A percentile compares a stretch with the other conserved stretches of the same genome.
Evolutionary conservation across 2,329 filamentous ascomycete species (phyloP).

Genomic region (Fusarium incarnatum): DNA sequence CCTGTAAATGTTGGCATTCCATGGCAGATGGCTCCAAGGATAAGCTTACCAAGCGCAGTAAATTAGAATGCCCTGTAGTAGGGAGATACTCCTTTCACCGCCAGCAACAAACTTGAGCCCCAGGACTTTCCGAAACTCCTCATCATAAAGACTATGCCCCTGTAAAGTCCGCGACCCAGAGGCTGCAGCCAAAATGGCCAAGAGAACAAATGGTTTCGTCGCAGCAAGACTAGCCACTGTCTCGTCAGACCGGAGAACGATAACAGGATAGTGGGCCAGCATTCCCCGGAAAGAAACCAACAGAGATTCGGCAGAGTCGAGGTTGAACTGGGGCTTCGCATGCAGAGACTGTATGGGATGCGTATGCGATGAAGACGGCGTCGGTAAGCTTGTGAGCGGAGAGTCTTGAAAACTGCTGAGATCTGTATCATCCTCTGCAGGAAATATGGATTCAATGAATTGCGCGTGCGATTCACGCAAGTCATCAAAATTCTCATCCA

Average conservation of each 20-base stretch:
- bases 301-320: conserved; percentile 62
- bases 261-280: conserved; percentile 58
- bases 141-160: conserved; percentile 66
- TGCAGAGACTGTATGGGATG: conserved; percentile 55
- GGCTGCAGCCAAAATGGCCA: conserved; percentile 65
- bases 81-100: conserved; percentile 67
- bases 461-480: conserved; percentile 58
- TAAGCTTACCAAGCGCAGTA: conserved; percentile 66
- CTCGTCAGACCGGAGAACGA: conserved; percentile 55
- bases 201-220: conserved; percentile 63
- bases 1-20: conserved; percentile 50
- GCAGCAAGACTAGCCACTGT: conserved; percentile 59
- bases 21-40: no score
- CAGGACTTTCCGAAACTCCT: conserved; percentile 68
- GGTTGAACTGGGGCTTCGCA: conserved; percentile 65
- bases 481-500: conserved; percentile 55
- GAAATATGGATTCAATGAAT: conserved; percentile 57
- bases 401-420: conserved; percentile 36
- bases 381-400: conserved; percentile 40
- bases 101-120: conserved; percentile 67
- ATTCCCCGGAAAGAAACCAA: conserved; percentile 59
- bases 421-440: conserved; percentile 43
- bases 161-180: conserved; percentile 62
- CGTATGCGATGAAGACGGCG: conserved; percentile 47
- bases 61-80: conserved; percentile 67